A percentile compares a stretch with the other conserved stretches of the same genome.
These are phyloP conservation scores for Geotrichum fermentans DNA, from an alignment of 1,139 yeast genomes.

Conservation along the genomic window DNA sequence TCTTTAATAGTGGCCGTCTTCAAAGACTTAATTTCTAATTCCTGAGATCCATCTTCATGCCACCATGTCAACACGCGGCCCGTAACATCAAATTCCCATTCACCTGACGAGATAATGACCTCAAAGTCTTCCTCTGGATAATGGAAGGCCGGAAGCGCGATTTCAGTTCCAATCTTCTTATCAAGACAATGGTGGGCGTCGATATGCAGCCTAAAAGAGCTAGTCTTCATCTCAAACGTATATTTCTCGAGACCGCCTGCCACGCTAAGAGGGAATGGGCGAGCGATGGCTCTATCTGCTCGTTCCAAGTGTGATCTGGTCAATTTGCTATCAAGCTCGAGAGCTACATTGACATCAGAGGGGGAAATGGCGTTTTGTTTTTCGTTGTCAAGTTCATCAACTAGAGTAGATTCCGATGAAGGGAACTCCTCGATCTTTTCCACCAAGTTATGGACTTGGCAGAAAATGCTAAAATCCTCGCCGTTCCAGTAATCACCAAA, in stretches of 20 bases:
- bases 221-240: slow-evolving; percentile 51
- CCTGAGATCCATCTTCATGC: slow-evolving; percentile 47
- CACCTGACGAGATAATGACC: slow-evolving; percentile 51
- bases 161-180: slow-evolving; percentile 43
- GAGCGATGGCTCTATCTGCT: slow-evolving; percentile 61
- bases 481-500: slow-evolving; percentile 88
- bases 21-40: slow-evolving; percentile 21
- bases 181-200: slow-evolving; percentile 23
- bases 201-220: slow-evolving; percentile 49
- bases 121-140: slow-evolving; percentile 44
- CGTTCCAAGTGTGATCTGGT: slow-evolving; percentile 52
- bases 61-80: slow-evolving; percentile 66
- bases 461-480: slow-evolving; percentile 84
- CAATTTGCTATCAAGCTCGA: background rate
- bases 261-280: slow-evolving; percentile 66
- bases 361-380: background rate
- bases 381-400: background rate
- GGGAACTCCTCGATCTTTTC: slow-evolving; percentile 1
- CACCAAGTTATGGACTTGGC: slow-evolving; percentile 32
- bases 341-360: background rate
- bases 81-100: slow-evolving; percentile 47
- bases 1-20: background rate
- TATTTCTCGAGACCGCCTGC: slow-evolving; percentile 50
- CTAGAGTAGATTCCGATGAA: background rate
- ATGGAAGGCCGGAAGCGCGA: slow-evolving; percentile 67